phyloP scores from a whole-genome alignment of 257 asterid species.

The Solanum pimpinellifolium region DNA sequence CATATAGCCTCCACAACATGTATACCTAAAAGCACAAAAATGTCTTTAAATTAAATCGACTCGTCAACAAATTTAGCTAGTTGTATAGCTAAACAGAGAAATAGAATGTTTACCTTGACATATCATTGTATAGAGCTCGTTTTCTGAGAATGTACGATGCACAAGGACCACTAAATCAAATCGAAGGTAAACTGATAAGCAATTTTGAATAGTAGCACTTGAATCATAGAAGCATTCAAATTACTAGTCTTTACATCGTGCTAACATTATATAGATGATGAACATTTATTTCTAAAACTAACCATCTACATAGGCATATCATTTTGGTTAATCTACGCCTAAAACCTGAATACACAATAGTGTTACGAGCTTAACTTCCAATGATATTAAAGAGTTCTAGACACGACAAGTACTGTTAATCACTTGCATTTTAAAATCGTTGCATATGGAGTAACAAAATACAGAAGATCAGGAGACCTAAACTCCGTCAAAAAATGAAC shows the following conservation, averaged over 20 bases:
- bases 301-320: not conserved
- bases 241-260: not conserved
- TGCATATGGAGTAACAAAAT: no score
- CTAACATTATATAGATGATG: not conserved
- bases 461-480: no score
- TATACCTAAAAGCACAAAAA: slow-evolving; percentile 10
- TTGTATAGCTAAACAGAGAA: not conserved
- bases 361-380: not conserved
- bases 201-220: not conserved
- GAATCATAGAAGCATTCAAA: not conserved
- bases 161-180: slow-evolving; percentile 25
- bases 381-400: no score
- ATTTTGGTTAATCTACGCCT: not conserved
- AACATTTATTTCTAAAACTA: not conserved
- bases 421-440: no score
- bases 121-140: slow-evolving; percentile 31
- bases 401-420: no score
- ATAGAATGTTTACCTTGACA: slow-evolving; percentile 19
- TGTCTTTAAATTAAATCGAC: not conserved
- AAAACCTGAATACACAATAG: not conserved
- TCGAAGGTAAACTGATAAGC: not conserved
- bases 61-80: not conserved
- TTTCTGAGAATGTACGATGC: slow-evolving; percentile 28
- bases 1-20: slow-evolving; percentile 36
- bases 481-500: no score